phyloP scores from a whole-genome alignment of 2,329 filamentous ascomycete species.

The Xylariaceae sp. region DNA sequence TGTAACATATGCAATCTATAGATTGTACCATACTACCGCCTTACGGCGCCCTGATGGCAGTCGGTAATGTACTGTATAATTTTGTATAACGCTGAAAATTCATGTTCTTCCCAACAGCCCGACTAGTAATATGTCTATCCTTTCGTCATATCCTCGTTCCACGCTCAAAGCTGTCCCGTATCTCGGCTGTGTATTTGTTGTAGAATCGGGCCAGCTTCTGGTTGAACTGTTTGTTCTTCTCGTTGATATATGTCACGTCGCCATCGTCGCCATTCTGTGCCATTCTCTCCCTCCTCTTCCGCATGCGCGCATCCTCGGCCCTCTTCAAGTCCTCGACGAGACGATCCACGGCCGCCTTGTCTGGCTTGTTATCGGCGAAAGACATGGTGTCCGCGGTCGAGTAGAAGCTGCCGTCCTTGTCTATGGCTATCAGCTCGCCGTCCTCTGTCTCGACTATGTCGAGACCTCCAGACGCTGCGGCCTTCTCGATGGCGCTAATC shows the following conservation, averaged over 20 bases:
- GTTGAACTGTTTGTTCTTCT: conserved; percentile 99
- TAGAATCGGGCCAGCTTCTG: conserved; percentile 94
- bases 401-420: conserved; percentile 86
- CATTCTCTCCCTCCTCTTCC: conserved; percentile 77
- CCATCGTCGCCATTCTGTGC: conserved; percentile 74
- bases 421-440: conserved; percentile 89
- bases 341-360: conserved; percentile 79
- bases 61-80: conserved; percentile 3
- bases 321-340: conserved; percentile 81
- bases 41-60: conserved; percentile 10
- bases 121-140: no score
- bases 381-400: conserved; percentile 77
- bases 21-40: conserved; percentile 24
- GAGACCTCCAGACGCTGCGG: conserved; percentile 75
- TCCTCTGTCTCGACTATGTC: conserved; percentile 95
- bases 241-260: conserved; percentile 98
- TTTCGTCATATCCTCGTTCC: conserved; percentile 79
- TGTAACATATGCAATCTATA: conserved; percentile 21
- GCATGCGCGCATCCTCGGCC: conserved; percentile 79
- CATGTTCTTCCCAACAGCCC: not conserved
- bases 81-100: conserved; percentile 6
- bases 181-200: conserved; percentile 97
- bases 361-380: conserved; percentile 80
- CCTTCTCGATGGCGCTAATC: conserved; percentile 74
- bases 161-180: conserved; percentile 93